Evolutionary conservation across 768 basidiomycete genomes (phyloP), one percentile per base, ranked within the genome.

Genomic region (Hypholoma sublateritium): DNA sequence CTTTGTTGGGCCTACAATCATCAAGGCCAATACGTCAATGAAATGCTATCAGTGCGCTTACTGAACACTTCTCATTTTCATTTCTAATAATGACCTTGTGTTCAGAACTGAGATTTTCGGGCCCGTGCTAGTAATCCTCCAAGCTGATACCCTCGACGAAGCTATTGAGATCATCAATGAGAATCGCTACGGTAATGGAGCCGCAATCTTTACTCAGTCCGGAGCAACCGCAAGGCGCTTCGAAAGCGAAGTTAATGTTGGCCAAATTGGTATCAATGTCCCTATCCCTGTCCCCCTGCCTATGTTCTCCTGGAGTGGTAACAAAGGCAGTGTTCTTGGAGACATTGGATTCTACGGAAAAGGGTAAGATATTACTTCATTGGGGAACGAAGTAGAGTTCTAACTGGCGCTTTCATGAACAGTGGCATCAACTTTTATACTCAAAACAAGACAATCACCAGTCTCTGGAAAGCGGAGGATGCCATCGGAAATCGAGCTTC

Each of bases 281-380:
- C 91, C 92, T 3, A 93, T 93, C 50, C 91, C 94, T 13, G 96
- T 99, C 5, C 96, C 96, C 44, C 65, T 83, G 55, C 89, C 90
- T 14, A 95, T 97, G 91, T 98, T 97, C 76, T 84, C 93, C 25
- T 96, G 93, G 93, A 93, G 91, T 64, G 96, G 97, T 24, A 96
- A 95, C 76, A 96, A 95, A 83, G 87, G 77, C 39, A 92, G 89
- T 65, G 85, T 85, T 64, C 73, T 95, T 54, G 94, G 94, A 21
- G 92, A 95, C 67, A 83, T 93, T 44, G 87, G 88, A 4, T 95
- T 97, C 77, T 97, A 97, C 64, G 95, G 95, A 25, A 90, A 89
- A 72, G 84, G 87, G 89, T 87, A 60, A 59, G 76, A 61, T 37
- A 32, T 47, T 22, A 53, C 42, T 56, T 58, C 71, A 50, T 53